These are phyloP conservation scores for Marasmius tenuissimus DNA, from an alignment of 1,284 basidiomycete species.

Conservation along the genomic window DNA sequence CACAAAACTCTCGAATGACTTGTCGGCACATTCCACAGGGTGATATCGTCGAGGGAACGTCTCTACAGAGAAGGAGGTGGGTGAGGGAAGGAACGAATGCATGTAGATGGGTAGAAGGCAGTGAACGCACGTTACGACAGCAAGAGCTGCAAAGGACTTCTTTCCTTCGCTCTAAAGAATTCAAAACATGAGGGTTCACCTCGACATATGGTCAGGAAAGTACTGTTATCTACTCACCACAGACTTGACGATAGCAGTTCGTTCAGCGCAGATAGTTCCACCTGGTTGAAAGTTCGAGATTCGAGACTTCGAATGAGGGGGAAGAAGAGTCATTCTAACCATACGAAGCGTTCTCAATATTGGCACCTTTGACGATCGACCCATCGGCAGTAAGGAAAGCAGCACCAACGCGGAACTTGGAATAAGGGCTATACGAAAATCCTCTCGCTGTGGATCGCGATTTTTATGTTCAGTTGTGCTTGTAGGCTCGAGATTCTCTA, in stretches of 20 bases:
- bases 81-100: conserved; percentile 1
- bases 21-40: conserved; percentile 84
- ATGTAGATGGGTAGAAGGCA: neutral
- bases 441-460: conserved; percentile 40
- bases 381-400: conserved; percentile 57
- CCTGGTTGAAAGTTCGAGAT: conserved; percentile 30
- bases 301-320: no score
- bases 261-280: conserved; percentile 70
- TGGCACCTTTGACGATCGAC: conserved; percentile 62
- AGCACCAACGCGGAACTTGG: conserved; percentile 73
- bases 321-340: conserved; percentile 34
- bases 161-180: conserved; percentile 57
- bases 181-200: neutral
- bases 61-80: conserved; percentile 33
- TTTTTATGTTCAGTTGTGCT: neutral
- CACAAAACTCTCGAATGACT: conserved; percentile 77
- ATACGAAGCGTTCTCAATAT: conserved; percentile 76
- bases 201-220: no score
- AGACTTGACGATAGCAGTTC: conserved; percentile 73
- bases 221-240: no score
- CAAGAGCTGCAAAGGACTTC: conserved; percentile 54
- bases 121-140: conserved; percentile 54
- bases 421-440: conserved; percentile 57
- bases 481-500: neutral
- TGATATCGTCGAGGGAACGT: conserved; percentile 55